Conservation (phyloP, 805 yeast genomes). For the Saccharomycopsis amapae region DNA sequence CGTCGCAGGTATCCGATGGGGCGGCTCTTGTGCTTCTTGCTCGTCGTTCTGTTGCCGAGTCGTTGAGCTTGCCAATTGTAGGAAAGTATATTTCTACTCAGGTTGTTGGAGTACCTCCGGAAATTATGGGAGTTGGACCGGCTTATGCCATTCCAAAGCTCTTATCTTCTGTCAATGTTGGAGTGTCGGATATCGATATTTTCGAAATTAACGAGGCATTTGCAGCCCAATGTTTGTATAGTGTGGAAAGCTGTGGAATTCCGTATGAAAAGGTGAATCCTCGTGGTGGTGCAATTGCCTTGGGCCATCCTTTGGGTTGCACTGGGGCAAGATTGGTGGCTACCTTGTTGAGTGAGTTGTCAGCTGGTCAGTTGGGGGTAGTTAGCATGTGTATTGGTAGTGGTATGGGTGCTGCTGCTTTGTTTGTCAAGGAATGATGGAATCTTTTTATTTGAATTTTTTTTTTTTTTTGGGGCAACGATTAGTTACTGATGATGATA, state of each 20-base stretch:
- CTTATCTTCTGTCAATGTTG: slow-evolving; percentile 52
- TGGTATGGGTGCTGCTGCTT: slow-evolving; percentile 97
- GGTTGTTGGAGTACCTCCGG: slow-evolving; percentile 92
- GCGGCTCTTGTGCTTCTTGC: slow-evolving; percentile 85
- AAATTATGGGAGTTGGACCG: slow-evolving; percentile 97
- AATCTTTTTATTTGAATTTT: neutral
- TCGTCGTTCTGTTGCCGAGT: slow-evolving; percentile 79
- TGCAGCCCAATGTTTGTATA: slow-evolving; percentile 87
- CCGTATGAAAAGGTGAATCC: slow-evolving; percentile 73
- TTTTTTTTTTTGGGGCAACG: too few relatives aligned
- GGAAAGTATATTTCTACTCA: slow-evolving; percentile 78
- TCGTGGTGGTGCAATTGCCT: slow-evolving; percentile 93
- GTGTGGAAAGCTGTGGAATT: slow-evolving; percentile 57
- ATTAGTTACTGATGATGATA: too few relatives aligned
- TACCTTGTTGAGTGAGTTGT: slow-evolving; percentile 73
- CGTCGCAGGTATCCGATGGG: slow-evolving; percentile 94
- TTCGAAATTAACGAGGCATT: slow-evolving; percentile 95
- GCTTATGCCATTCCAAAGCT: slow-evolving; percentile 90
- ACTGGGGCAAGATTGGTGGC: slow-evolving; percentile 93
- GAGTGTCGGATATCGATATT: slow-evolving; percentile 58
- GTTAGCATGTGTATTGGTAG: slow-evolving; percentile 97
- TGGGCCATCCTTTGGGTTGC: slow-evolving; percentile 91
- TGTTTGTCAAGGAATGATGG: slow-evolving; percentile 69
- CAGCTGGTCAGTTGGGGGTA: slow-evolving; percentile 77
- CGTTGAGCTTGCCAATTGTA: slow-evolving; percentile 58